Conservation (phyloP, 2,329 filamentous ascomycete species). For the Neonectria coccinea region DNA sequence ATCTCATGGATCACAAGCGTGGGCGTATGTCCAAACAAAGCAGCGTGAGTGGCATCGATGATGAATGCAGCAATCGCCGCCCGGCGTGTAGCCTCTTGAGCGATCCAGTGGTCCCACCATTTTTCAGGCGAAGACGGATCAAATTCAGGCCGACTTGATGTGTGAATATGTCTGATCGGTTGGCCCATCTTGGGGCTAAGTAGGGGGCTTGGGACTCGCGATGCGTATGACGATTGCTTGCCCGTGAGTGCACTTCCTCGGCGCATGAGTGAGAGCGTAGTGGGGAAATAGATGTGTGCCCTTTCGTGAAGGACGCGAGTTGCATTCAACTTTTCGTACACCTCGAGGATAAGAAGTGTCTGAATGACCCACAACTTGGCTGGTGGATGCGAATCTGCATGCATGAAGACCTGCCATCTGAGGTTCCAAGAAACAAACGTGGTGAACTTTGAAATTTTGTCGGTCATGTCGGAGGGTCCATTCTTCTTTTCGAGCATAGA, state of each 20-base stretch:
- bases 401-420: slow-evolving; percentile 47
- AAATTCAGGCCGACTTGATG: slow-evolving; percentile 32
- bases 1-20: slow-evolving; percentile 47
- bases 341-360: slow-evolving; percentile 43
- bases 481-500: slow-evolving; percentile 45
- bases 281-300: slow-evolving; percentile 47
- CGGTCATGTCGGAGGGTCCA: slow-evolving; percentile 30
- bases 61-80: slow-evolving; percentile 46
- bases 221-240: slow-evolving; percentile 45
- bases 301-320: slow-evolving; percentile 45
- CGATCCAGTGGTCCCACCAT: slow-evolving; percentile 49
- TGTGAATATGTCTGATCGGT: slow-evolving; percentile 23
- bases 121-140: slow-evolving; percentile 41
- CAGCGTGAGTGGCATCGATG: slow-evolving; percentile 45
- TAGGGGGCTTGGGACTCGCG: slow-evolving; percentile 40
- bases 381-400: slow-evolving; percentile 45
- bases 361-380: slow-evolving; percentile 47
- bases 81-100: slow-evolving; percentile 45
- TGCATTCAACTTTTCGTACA: slow-evolving; percentile 46
- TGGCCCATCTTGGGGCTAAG: slow-evolving; percentile 40
- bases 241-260: slow-evolving; percentile 45
- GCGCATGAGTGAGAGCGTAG: slow-evolving; percentile 45
- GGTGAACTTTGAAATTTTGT: slow-evolving; percentile 46
- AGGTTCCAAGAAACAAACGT: slow-evolving; percentile 47
- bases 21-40: slow-evolving; percentile 46